Evolutionary conservation across 2,329 filamentous ascomycete genomes (phyloP).

Genomic region (Myriosclerotinia duriaeana): DNA sequence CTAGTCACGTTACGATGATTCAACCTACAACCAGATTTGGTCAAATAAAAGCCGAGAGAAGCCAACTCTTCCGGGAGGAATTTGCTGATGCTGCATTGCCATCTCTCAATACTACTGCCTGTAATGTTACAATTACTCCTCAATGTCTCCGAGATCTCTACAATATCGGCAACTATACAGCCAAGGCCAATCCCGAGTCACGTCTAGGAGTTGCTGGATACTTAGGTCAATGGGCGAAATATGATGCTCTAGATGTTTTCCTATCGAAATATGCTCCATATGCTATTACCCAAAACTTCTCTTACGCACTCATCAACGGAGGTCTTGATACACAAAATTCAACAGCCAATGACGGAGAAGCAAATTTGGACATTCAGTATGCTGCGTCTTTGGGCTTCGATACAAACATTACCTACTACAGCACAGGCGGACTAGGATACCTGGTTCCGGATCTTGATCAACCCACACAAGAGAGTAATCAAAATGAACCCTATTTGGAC

Average conservation of each 20-base stretch:
- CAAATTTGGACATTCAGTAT: slow-evolving; percentile 49
- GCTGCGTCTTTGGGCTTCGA: slow-evolving; percentile 54
- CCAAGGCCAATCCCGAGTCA: slow-evolving; percentile 49
- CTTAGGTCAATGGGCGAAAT: slow-evolving; percentile 37
- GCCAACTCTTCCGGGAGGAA: slow-evolving; percentile 34
- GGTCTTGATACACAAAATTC: slow-evolving; percentile 43
- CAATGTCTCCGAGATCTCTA: slow-evolving; percentile 41
- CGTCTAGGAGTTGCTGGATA: slow-evolving; percentile 61
- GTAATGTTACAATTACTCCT: slow-evolving; percentile 41
- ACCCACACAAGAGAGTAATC: slow-evolving; percentile 49
- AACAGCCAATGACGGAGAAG: slow-evolving; percentile 42
- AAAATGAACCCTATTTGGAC: slow-evolving; percentile 66
- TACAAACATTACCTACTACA: slow-evolving; percentile 54
- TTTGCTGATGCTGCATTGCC: slow-evolving; percentile 32
- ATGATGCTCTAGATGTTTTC: slow-evolving; percentile 31
- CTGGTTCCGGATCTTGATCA: slow-evolving; percentile 44
- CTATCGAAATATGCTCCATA: slow-evolving; percentile 30
- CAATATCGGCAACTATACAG: slow-evolving; percentile 49
- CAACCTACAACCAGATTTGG: slow-evolving; percentile 53
- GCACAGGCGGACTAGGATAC: slow-evolving; percentile 53
- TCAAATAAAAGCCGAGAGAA: slow-evolving; percentile 32
- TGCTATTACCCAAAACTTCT: slow-evolving; percentile 34
- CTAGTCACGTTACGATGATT: slow-evolving; percentile 44
- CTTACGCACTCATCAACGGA: slow-evolving; percentile 36
- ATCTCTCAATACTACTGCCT: slow-evolving; percentile 30